phyloP scores from a whole-genome alignment of 2,329 filamentous ascomycete species.

The Venturia oleaginea region DNA sequence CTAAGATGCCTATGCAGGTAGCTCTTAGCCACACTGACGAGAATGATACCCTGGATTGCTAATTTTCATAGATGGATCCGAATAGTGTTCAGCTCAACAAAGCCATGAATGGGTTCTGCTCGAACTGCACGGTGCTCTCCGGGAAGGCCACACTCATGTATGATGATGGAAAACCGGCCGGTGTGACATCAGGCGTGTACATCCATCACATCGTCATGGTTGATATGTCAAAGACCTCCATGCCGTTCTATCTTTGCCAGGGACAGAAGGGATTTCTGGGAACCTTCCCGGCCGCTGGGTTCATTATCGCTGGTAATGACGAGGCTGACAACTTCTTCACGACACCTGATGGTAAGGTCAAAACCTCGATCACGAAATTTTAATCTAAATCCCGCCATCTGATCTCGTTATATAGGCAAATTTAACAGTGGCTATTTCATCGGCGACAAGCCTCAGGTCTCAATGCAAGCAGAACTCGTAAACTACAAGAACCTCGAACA shows the following conservation, averaged over 20 bases:
- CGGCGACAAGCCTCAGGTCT: background rate
- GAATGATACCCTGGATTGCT: background rate
- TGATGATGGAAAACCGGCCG: background rate
- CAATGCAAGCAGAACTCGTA: conserved; percentile 10
- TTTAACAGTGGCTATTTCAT: conserved; percentile 9
- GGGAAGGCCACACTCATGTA: conserved; percentile 9
- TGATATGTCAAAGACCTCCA: conserved; percentile 1
- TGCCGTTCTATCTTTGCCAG: conserved; percentile 13
- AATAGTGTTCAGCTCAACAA: conserved; percentile 9
- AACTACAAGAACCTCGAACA: conserved; percentile 7
- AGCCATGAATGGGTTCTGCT: conserved; percentile 7
- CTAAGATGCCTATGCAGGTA: conserved; percentile 9
- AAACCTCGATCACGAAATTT: background rate
- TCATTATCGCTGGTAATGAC: conserved; percentile 11
- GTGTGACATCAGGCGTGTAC: conserved; percentile 6
- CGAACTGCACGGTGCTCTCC: conserved; percentile 10
- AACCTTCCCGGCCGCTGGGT: conserved; percentile 10
- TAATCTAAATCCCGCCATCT: background rate
- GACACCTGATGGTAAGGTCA: conserved; percentile 6
- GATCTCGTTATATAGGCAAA: background rate
- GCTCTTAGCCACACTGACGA: too few species aligned
- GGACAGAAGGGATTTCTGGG: conserved; percentile 11
- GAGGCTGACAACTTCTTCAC: conserved; percentile 12
- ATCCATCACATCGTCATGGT: conserved; percentile 12
- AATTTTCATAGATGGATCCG: conserved; percentile 10